Evolutionary conservation across 2,329 filamentous ascomycete species (phyloP), one percentile per base, ranked within the genome.

Genomic region (Aspergillus neotritici): DNA sequence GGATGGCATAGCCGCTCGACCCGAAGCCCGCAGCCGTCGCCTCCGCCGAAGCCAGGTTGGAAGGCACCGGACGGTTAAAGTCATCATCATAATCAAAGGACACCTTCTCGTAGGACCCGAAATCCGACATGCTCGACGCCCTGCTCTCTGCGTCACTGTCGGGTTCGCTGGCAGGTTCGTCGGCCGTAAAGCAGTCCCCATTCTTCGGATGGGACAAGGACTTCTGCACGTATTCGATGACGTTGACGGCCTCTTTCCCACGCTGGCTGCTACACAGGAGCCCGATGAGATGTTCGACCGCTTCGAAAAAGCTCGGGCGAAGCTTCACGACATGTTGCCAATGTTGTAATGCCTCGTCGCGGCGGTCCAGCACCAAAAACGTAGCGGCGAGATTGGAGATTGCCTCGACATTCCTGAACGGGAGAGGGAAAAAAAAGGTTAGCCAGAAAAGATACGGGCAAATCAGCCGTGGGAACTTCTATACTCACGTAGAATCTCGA

Each of bases 321-420:
- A 87, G 72, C 59, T 82, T 86, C 17, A 97, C 82, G n/a, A 89
- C 89, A 48, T 79, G 80, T 51, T 84, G 74, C 93, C 93, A 98
- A 59, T 89, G 79, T 45, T 82, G 77, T 61, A 95, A 84, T 5
- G 93, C 93, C 58, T 97, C 91, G 37, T 84, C 78, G 46, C 84
- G 84, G 46, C 85, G 82, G 48, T 87, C 83, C 8, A 97, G 76
- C 44, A 89, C 89, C 53, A 95, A 82, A 16, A 95, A 72, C 1
- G 91, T 89, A 15, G 91, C 91, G 15, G 91, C 93, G 48, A 94
- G 79, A 63, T 97, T 97, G 15, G 91, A 95, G 34, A 93, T 84
- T 15, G 91, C 89, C 70, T 98, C 93, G 37, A 96, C 85, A 63
- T 96, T 87, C 56, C 84, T 87, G 56, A 48, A 50, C 46, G n/a